phyloP scores from a whole-genome alignment of 441 rosid species.

The Kokia cookei region DNA sequence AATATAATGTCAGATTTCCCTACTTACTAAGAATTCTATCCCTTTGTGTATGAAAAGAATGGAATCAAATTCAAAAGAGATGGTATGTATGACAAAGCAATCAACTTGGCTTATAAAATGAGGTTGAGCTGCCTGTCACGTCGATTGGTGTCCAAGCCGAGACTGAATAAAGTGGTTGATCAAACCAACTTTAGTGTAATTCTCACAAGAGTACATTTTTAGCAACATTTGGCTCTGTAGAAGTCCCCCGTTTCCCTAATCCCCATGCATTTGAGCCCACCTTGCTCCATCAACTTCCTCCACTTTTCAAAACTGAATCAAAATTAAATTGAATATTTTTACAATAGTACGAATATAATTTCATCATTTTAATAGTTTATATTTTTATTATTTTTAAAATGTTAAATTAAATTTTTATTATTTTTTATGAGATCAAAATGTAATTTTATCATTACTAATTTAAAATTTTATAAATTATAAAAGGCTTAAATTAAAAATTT shows the following conservation, averaged over 20 bases:
- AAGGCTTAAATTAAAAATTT: no score
- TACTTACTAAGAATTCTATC: constrained; percentile 46
- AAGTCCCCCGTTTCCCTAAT: constrained; percentile 57
- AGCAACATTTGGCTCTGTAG: constrained; percentile 79
- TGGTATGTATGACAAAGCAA: constrained; percentile 14
- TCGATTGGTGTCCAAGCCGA: constrained; percentile 74
- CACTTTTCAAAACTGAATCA: constrained; percentile 38
- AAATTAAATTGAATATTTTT: no score
- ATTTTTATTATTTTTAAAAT: no score
- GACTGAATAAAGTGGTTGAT: constrained; percentile 81
- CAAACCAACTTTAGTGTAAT: constrained; percentile 62
- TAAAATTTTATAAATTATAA: no score
- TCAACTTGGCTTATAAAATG: constrained; percentile 47
- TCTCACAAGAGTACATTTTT: constrained; percentile 59
- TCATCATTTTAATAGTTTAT: no score
- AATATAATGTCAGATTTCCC: constrained; percentile 27
- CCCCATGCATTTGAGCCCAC: constrained; percentile 56
- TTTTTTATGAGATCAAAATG: no score
- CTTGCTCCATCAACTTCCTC: constrained; percentile 73
- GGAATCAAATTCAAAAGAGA: constrained; percentile 2
- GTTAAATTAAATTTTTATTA: no score
- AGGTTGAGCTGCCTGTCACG: constrained; percentile 51
- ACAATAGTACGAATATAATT: no score
- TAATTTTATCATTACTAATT: no score
- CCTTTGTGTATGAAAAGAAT: constrained; percentile 28